Percentiles rank a stretch among this genome's conserved stretches.
These are phyloP conservation scores for Chenopodium suecicum DNA, from an alignment of 148 eudicot genomes.

Conservation along the genomic window DNA sequence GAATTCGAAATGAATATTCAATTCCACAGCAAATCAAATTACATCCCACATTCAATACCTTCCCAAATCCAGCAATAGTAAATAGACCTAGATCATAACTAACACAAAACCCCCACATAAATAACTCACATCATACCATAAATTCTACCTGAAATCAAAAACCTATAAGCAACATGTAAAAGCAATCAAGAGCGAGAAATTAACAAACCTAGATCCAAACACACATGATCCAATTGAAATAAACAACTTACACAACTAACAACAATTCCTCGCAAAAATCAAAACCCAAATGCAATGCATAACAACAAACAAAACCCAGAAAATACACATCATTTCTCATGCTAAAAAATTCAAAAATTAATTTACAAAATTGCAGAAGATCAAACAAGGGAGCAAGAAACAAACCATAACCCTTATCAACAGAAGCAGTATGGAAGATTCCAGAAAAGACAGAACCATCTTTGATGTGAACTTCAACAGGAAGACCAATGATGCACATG, in stretches of 20 bases:
- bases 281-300: background rate
- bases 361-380: background rate
- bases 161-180: background rate
- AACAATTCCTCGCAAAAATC: conserved; percentile 12
- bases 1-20: background rate
- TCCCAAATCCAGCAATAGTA: background rate
- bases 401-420: conserved; percentile 61
- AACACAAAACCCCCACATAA: background rate
- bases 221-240: conserved; percentile 31
- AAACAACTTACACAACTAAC: conserved; percentile 1
- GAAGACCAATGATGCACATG: conserved; percentile 75
- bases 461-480: conserved; percentile 75
- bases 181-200: background rate
- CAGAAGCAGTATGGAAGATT: conserved; percentile 65
- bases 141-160: background rate
- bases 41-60: background rate
- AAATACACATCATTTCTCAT: background rate
- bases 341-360: background rate
- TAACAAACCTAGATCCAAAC: conserved; percentile 28
- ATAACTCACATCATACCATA: too few species aligned
- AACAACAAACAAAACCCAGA: conserved; percentile 9
- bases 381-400: conserved; percentile 1
- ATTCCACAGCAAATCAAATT: conserved; percentile 4
- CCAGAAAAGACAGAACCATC: conserved; percentile 87
- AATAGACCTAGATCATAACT: background rate